A percentile compares a stretch with the other conserved stretches of the same genome.
phyloP scores from a whole-genome alignment of 2,329 filamentous ascomycete genomes.

The Hirsutella minnesotensis region DNA sequence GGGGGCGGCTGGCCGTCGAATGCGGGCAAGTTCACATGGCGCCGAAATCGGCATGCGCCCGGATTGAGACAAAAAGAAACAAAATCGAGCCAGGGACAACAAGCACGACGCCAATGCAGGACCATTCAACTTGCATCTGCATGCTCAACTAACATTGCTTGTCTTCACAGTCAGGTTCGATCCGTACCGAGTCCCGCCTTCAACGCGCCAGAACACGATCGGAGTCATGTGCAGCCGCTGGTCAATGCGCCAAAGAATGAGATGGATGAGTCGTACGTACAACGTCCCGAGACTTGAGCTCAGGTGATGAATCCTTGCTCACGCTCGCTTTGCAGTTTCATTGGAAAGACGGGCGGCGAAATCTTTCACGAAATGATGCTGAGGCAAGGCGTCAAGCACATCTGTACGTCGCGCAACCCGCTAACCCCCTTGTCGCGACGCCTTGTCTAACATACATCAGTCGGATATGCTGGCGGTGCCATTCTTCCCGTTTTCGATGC shows the following conservation, averaged over 20 bases:
- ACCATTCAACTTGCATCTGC: too few species aligned
- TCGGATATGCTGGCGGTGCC: constrained; percentile 86
- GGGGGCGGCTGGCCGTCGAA: not conserved
- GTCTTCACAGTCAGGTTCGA: constrained; percentile 28
- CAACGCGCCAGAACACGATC: constrained; percentile 33
- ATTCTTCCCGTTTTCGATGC: constrained; percentile 98
- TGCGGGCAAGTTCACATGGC: not conserved
- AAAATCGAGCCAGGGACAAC: not conserved
- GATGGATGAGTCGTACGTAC: constrained; percentile 68
- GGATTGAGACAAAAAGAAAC: not conserved
- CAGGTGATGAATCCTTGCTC: not conserved
- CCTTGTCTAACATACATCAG: constrained; percentile 25
- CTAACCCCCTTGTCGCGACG: not conserved
- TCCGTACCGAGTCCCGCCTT: constrained; percentile 52
- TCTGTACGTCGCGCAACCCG: constrained; percentile 57
- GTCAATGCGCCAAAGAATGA: constrained; percentile 47
- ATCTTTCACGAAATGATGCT: constrained; percentile 99
- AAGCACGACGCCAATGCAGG: too few species aligned
- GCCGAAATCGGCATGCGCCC: constrained; percentile 6
- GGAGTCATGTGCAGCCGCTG: constrained; percentile 57
- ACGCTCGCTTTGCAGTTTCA: constrained; percentile 46
- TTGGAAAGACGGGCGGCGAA: constrained; percentile 88
- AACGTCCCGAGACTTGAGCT: not conserved
- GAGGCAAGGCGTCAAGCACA: constrained; percentile 78
- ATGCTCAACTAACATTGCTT: not conserved